These are phyloP conservation scores for Sporisorium reilianum DNA, from an alignment of 1,284 basidiomycete genomes.

Conservation along the genomic window DNA sequence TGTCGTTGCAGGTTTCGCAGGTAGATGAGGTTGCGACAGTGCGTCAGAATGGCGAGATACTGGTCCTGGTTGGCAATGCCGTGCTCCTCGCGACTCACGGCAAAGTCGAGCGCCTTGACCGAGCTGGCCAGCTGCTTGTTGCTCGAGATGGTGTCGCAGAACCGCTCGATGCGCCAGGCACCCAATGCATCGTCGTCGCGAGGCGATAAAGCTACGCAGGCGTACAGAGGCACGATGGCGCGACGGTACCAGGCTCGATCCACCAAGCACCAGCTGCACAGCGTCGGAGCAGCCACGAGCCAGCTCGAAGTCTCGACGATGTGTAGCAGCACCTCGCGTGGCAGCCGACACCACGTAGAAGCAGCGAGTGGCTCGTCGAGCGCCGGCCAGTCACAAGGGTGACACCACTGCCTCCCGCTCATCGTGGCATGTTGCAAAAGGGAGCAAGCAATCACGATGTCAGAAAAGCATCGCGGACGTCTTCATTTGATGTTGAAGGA, in stretches of 20 bases:
- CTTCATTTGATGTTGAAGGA: neutral
- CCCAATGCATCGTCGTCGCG: conserved; percentile 25
- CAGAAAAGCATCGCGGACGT: conserved; percentile 6
- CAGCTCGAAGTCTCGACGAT: conserved; percentile 32
- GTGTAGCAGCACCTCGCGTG: conserved; percentile 26
- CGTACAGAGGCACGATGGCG: conserved; percentile 27
- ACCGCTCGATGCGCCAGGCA: conserved; percentile 34
- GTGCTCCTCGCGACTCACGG: conserved; percentile 33
- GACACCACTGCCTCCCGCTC: conserved; percentile 26
- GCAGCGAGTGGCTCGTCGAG: conserved; percentile 15
- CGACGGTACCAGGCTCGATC: conserved; percentile 28
- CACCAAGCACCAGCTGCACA: conserved; percentile 31
- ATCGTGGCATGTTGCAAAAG: conserved; percentile 21
- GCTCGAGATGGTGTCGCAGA: conserved; percentile 39
- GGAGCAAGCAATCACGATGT: neutral
- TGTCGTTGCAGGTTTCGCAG: conserved; percentile 39
- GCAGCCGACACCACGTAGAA: conserved; percentile 30
- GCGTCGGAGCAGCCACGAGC: conserved; percentile 30
- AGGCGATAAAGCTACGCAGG: conserved; percentile 33
- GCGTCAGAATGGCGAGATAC: conserved; percentile 33
- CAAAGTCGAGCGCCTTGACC: conserved; percentile 46
- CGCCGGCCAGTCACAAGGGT: conserved; percentile 27
- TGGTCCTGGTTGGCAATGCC: conserved; percentile 43
- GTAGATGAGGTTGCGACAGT: conserved; percentile 45
- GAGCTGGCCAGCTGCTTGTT: conserved; percentile 28